Percentiles rank a stretch among this genome's conserved stretches.
Conservation (phyloP, 2,329 filamentous ascomycete genomes). For the Aspergillus japonicus region DNA sequence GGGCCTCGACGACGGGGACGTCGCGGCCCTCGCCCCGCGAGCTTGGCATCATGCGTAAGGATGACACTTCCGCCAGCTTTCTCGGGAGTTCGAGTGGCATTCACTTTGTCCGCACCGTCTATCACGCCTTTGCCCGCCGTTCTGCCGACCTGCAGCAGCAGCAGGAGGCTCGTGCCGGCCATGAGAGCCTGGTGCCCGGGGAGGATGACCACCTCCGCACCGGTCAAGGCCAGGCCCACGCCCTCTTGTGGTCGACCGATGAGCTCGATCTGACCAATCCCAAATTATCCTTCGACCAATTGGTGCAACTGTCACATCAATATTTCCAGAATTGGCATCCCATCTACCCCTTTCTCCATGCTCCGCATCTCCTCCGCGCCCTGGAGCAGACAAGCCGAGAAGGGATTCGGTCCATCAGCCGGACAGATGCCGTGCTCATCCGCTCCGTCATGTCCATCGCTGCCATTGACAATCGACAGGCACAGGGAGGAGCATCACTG, state of each 20-base stretch:
- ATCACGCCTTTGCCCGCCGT: slow-evolving; percentile 47
- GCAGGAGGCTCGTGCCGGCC: slow-evolving; percentile 23
- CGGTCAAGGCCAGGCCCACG: slow-evolving; percentile 16
- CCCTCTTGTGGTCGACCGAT: slow-evolving; percentile 32
- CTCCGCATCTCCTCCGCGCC: slow-evolving; percentile 49
- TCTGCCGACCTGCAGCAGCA: slow-evolving; percentile 28
- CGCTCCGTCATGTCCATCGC: slow-evolving; percentile 56
- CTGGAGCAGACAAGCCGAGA: slow-evolving; percentile 46
- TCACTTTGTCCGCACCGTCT: slow-evolving; percentile 59
- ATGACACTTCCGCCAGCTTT: slow-evolving; percentile 52
- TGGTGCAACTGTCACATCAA: slow-evolving; percentile 51
- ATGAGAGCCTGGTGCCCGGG: slow-evolving; percentile 52
- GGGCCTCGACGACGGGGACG: slow-evolving; percentile 6
- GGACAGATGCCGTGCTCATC: slow-evolving; percentile 45
- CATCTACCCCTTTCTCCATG: slow-evolving; percentile 57
- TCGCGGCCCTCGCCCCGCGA: slow-evolving; percentile 34
- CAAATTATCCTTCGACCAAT: slow-evolving; percentile 50
- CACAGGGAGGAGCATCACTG: slow-evolving; percentile 10
- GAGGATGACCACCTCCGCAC: slow-evolving; percentile 53
- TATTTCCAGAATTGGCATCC: slow-evolving; percentile 62
- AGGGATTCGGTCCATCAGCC: slow-evolving; percentile 31
- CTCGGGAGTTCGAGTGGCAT: slow-evolving; percentile 60
- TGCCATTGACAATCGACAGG: slow-evolving; percentile 53
- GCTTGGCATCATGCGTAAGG: slow-evolving; percentile 54
- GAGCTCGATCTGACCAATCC: slow-evolving; percentile 35